Evolutionary conservation across 2,329 filamentous ascomycete genomes (phyloP).

Genomic region (Lecanicillium sp.): DNA sequence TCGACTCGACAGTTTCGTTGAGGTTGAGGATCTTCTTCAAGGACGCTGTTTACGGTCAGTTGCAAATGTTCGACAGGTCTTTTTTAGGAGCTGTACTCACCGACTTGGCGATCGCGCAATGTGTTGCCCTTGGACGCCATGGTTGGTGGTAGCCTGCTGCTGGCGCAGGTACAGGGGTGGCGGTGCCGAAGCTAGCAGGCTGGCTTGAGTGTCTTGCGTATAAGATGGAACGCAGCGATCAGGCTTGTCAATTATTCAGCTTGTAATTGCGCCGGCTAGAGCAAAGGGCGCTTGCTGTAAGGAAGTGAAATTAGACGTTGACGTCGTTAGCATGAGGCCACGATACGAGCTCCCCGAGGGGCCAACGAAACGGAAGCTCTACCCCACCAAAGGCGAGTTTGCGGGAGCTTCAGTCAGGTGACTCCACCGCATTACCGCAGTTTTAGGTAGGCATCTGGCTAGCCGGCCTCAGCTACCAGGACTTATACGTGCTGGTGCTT

Average conservation of each 20-base stretch:
- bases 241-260: no score
- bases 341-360: slow-evolving; percentile 6
- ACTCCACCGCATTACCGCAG: no score
- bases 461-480: no score
- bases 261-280: no score
- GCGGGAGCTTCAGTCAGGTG: no score
- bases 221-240: no score
- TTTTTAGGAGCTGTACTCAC: slow-evolving; percentile 20
- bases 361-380: slow-evolving; percentile 6
- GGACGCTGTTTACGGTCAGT: slow-evolving; percentile 50
- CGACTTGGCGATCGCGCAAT: slow-evolving; percentile 44
- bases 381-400: slow-evolving; percentile 8
- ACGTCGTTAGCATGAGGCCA: slow-evolving; percentile 8
- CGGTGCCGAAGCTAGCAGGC: no score
- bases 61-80: no score
- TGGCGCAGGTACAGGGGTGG: neutral
- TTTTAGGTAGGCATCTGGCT: no score
- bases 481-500: no score
- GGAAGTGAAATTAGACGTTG: neutral
- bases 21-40: slow-evolving; percentile 95
- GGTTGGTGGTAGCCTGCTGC: slow-evolving; percentile 10
- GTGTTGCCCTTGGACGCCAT: slow-evolving; percentile 41
- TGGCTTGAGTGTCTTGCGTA: no score
- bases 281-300: no score
- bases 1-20: slow-evolving; percentile 62